Conservation (phyloP, 2,329 filamentous ascomycete species). For the Chaetothyriales sp. region DNA sequence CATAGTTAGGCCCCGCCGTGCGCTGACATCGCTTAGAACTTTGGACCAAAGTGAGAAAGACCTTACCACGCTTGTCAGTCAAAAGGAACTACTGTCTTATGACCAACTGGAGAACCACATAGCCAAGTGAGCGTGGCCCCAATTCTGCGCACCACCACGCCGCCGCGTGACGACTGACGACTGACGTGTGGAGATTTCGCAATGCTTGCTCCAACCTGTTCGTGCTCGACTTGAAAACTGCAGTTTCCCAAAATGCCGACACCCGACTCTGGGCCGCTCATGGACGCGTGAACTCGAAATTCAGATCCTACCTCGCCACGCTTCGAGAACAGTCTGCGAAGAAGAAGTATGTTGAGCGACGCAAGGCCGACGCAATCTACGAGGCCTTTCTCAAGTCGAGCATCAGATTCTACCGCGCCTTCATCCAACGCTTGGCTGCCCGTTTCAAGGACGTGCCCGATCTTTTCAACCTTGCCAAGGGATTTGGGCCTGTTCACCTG, state of each 20-base stretch:
- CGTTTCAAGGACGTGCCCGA: constrained; percentile 45
- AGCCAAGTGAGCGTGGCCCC: constrained; percentile 8
- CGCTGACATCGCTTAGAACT: constrained; percentile 18
- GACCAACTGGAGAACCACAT: constrained; percentile 10
- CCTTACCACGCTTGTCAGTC: constrained; percentile 25
- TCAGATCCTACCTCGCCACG: constrained; percentile 52
- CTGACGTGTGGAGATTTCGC: constrained; percentile 12
- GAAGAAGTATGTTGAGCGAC: constrained; percentile 47
- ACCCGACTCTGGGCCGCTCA: constrained; percentile 66
- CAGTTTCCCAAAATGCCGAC: constrained; percentile 52
- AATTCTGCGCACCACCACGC: constrained; percentile 1
- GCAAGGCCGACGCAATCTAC: constrained; percentile 72
- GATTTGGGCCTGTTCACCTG: constrained; percentile 37
- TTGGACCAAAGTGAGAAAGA: constrained; percentile 32
- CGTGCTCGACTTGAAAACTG: constrained; percentile 25
- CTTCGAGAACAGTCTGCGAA: constrained; percentile 38
- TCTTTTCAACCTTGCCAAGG: constrained; percentile 42
- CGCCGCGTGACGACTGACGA: too few species aligned
- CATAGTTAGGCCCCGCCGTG: neutral
- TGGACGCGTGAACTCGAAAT: constrained; percentile 61
- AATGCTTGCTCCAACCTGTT: constrained; percentile 13
- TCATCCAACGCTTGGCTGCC: constrained; percentile 61
- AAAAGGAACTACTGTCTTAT: constrained; percentile 11
- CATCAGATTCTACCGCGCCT: constrained; percentile 77
- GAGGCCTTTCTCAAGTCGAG: constrained; percentile 73